Conservation (phyloP, 2,329 filamentous ascomycete species). For the Fusarium piperis region DNA sequence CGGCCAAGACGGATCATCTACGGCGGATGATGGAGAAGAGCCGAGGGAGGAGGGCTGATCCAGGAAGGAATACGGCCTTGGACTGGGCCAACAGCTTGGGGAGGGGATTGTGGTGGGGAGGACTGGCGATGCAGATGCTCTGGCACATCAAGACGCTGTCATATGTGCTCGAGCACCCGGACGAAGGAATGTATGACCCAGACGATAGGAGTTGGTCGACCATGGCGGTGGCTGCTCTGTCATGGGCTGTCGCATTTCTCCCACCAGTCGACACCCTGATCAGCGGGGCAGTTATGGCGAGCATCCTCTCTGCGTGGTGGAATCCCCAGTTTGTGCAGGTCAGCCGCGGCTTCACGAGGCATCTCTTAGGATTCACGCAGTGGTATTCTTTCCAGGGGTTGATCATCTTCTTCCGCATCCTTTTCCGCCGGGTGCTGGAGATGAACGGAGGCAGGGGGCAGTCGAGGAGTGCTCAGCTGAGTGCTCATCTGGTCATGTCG, state of each 20-base stretch:
- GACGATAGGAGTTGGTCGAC: conserved; percentile 41
- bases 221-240: conserved; percentile 20
- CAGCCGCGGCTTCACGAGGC: conserved; percentile 67
- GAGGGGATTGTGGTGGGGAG: conserved; percentile 59
- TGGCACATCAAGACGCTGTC: conserved; percentile 58
- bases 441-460: conserved; percentile 51
- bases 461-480: conserved; percentile 54
- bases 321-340: conserved; percentile 72
- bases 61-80: conserved; percentile 48
- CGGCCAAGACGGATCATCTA: conserved; percentile 84
- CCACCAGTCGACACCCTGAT: conserved; percentile 55
- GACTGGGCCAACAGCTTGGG: conserved; percentile 56
- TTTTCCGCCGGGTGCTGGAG: conserved; percentile 56
- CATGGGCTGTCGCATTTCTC: conserved; percentile 43
- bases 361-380: conserved; percentile 67
- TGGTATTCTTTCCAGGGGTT: conserved; percentile 75
- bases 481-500: conserved; percentile 65
- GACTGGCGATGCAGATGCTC: conserved; percentile 56
- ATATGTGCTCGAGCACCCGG: conserved; percentile 38
- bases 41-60: conserved; percentile 47
- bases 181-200: conserved; percentile 48
- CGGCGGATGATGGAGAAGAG: conserved; percentile 78
- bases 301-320: conserved; percentile 70
- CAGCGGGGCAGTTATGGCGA: conserved; percentile 59
- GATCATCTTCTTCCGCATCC: conserved; percentile 64